These are phyloP conservation scores for Pichia sorboxylosa DNA, from an alignment of 1,139 yeast species.

Conservation along the genomic window DNA sequence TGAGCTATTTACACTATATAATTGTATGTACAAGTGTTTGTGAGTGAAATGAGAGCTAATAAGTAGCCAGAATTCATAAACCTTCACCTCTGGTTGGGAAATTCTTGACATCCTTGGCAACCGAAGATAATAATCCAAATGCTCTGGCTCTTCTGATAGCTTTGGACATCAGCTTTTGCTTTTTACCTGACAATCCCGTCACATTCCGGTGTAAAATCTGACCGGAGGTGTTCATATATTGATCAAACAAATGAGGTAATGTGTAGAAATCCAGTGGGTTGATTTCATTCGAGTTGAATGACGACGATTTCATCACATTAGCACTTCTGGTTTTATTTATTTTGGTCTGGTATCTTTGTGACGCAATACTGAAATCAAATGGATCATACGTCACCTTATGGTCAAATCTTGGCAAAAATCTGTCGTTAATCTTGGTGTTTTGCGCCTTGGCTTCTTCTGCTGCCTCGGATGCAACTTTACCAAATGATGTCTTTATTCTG, in stretches of 20 bases:
- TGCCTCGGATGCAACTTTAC: background rate
- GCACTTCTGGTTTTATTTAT: slow-evolving; percentile 14
- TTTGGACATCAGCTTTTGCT: slow-evolving; percentile 52
- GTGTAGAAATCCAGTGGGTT: slow-evolving; percentile 57
- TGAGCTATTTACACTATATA: background rate
- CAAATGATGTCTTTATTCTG: slow-evolving; percentile 1
- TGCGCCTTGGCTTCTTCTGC: background rate
- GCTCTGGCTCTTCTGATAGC: slow-evolving; percentile 63
- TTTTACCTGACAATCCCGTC: slow-evolving; percentile 51
- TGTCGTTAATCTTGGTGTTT: slow-evolving; percentile 17
- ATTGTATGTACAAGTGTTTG: background rate
- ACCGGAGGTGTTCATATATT: slow-evolving; percentile 51
- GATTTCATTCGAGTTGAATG: slow-evolving; percentile 43
- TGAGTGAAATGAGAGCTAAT: background rate
- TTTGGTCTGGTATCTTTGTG: slow-evolving; percentile 30
- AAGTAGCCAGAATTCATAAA: slow-evolving; percentile 8
- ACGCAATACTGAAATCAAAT: slow-evolving; percentile 57
- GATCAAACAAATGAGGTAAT: slow-evolving; percentile 52
- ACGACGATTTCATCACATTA: slow-evolving; percentile 14
- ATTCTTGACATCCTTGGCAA: slow-evolving; percentile 41
- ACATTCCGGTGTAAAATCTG: slow-evolving; percentile 54
- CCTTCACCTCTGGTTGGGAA: slow-evolving; percentile 27
- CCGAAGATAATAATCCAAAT: slow-evolving; percentile 53
- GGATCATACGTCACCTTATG: slow-evolving; percentile 50
- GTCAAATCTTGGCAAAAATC: slow-evolving; percentile 26